Conservation (phyloP, 371 early-diverging fungal species). For the Syncephalastrum sp. region DNA sequence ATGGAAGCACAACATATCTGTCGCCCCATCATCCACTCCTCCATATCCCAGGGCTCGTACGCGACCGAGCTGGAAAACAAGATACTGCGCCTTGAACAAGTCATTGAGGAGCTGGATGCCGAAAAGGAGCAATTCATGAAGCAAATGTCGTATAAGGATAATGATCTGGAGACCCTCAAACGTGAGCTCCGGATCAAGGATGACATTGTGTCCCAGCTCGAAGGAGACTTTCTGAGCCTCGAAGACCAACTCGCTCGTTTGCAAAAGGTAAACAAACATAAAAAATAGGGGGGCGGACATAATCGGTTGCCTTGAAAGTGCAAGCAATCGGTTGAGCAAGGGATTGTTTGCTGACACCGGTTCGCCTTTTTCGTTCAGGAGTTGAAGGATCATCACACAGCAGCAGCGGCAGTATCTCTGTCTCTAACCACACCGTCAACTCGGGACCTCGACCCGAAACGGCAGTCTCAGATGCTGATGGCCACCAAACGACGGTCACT, state of each 20-base stretch:
- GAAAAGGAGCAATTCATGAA: conserved; percentile 37
- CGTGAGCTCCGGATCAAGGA: conserved; percentile 49
- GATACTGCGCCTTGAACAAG: conserved; percentile 33
- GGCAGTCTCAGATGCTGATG: conserved; percentile 52
- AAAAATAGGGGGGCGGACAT: background rate
- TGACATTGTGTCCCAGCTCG: conserved; percentile 50
- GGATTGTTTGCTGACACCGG: too few relatives aligned
- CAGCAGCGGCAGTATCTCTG: background rate
- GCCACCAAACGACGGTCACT: conserved; percentile 47
- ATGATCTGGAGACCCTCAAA: conserved; percentile 46
- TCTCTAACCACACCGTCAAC: conserved; percentile 5
- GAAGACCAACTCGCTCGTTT: conserved; percentile 45
- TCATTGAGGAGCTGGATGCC: conserved; percentile 40
- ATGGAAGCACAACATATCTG: conserved; percentile 53
- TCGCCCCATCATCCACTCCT: conserved; percentile 48
- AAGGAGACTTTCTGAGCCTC: conserved; percentile 46
- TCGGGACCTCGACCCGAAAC: conserved; percentile 27
- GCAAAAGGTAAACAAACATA: conserved; percentile 38
- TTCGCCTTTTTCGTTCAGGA: background rate
- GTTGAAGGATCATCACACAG: conserved; percentile 4
- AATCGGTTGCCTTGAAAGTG: too few relatives aligned
- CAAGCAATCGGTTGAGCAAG: too few relatives aligned
- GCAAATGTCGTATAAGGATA: conserved; percentile 39
- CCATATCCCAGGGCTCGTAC: conserved; percentile 45
- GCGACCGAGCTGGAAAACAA: conserved; percentile 46